Evolutionary conservation across 78 protist species (phyloP).

Genomic region (Corallochytrium limacisporum): DNA sequence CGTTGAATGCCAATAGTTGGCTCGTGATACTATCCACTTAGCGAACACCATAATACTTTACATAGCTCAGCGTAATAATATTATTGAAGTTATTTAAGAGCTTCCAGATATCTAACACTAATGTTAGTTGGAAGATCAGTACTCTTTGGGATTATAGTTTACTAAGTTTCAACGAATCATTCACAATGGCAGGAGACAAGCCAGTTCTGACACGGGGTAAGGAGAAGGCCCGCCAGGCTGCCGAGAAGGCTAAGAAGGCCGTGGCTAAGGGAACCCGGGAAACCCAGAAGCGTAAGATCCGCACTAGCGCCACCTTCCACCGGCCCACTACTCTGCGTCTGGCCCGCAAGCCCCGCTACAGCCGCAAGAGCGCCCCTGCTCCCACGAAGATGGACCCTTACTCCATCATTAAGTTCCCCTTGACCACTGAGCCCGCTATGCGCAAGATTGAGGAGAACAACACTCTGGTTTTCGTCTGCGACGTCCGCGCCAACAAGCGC

Average conservation of each 20-base stretch:
- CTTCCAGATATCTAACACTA: too few species aligned
- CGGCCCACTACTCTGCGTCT: slow-evolving; percentile 11
- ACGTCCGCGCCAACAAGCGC: slow-evolving; percentile 76
- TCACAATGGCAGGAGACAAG: too few species aligned
- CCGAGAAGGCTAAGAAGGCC: slow-evolving; percentile 19
- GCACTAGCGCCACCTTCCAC: slow-evolving; percentile 13
- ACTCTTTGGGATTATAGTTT: too few species aligned
- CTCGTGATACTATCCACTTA: too few species aligned
- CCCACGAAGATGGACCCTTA: slow-evolving; percentile 37
- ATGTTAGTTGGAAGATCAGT: too few species aligned
- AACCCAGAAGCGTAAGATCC: slow-evolving; percentile 36
- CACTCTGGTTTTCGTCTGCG: slow-evolving; percentile 92
- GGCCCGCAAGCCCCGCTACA: slow-evolving; percentile 15
- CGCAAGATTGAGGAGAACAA: slow-evolving; percentile 92
- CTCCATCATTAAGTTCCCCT: slow-evolving; percentile 77
- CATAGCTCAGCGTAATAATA: too few species aligned
- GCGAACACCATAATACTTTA: too few species aligned
- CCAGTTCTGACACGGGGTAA: too few species aligned
- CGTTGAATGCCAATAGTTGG: too few species aligned
- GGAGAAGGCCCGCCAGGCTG: too few species aligned
- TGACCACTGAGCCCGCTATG: slow-evolving; percentile 91
- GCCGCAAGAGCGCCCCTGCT: neutral
- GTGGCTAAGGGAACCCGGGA: neutral
- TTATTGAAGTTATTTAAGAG: too few species aligned
- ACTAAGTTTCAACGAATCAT: too few species aligned